Evolutionary conservation across 2,329 filamentous ascomycete species (phyloP), one percentile per base, ranked within the genome.

Genomic region (Xylaria sp.): DNA sequence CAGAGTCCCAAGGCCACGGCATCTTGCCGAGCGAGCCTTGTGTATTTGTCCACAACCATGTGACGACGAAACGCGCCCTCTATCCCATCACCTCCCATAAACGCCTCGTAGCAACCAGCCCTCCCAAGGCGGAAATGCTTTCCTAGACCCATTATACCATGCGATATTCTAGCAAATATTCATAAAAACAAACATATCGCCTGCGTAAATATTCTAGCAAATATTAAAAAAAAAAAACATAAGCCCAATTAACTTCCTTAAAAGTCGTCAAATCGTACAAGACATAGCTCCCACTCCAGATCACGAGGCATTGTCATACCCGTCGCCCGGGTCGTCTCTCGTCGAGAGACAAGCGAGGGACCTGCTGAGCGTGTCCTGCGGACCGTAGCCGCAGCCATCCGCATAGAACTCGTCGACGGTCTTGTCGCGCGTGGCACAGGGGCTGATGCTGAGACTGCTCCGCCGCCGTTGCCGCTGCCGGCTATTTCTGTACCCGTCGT

Each of bases 401-500:
- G 28, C 28, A 5, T 52, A 62, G 28, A 54, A 61, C 33, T 64
- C 56, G 61, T 78, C 77, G 5, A 77, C 60, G 54, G 77, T 79
- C 39, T 67, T 61, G 58, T 70, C 72, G 23, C 76, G 73, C 31
- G 78, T 76, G 7, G 75, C 68, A 62, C 73, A 73, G 9, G 78
- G 78, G 59, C 77, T 79, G 55, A 79, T 71, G 48, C 75, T 75
- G 28, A 70, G 62, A 13, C 77, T 78, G 12, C 71, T 55, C 18
- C 52, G 62, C 39, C 39, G 12, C 12, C 39, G 15, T 12, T 12
- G 15, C 15, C 39, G 23, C 46, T 20, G 20, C 46, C 25, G 20
- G 64, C 75, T 28, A 28, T 28, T 28, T 15, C 46, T 18, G 36
- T 52, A 28, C 20, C 64, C 74, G 7, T 55, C 52, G 25, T 49